These are phyloP conservation scores for Coelastrella sp. DNA, from an alignment of 139 green algal genomes.

Conservation along the genomic window DNA sequence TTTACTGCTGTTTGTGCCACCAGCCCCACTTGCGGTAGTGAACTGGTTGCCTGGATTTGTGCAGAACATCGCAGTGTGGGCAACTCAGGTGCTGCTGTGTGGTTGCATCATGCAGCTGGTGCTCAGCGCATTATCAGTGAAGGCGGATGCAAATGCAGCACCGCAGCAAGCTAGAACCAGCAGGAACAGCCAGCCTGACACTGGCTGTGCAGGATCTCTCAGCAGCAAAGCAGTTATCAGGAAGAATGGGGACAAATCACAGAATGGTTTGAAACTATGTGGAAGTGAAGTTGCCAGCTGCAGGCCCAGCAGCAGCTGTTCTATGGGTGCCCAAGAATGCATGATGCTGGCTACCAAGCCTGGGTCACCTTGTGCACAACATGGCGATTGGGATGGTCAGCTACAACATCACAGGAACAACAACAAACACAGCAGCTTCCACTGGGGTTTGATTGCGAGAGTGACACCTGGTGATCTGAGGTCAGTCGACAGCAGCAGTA, in stretches of 20 bases:
- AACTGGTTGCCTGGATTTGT: not conserved
- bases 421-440: not conserved
- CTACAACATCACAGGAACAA: not conserved
- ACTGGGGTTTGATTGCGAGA: not conserved
- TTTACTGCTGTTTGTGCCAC: slow-evolving; percentile 17
- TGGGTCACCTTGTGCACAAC: not conserved
- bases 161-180: not conserved
- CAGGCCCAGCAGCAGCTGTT: slow-evolving; percentile 10
- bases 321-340: not conserved
- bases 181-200: not conserved
- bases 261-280: not conserved
- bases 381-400: not conserved
- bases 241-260: not conserved
- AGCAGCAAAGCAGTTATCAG: not conserved
- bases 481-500: not conserved
- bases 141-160: not conserved
- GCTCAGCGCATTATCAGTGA: not conserved
- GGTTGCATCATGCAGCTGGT: slow-evolving; percentile 25
- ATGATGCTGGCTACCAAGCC: not conserved
- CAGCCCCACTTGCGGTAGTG: not conserved
- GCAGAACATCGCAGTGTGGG: not conserved
- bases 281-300: not conserved
- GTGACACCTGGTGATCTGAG: not conserved
- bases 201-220: not conserved
- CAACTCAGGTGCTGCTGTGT: slow-evolving; percentile 26